Base-by-base conservation (phyloP, 176 grass and related monocot species). In the Cenchrus fungigraminus region DNA sequence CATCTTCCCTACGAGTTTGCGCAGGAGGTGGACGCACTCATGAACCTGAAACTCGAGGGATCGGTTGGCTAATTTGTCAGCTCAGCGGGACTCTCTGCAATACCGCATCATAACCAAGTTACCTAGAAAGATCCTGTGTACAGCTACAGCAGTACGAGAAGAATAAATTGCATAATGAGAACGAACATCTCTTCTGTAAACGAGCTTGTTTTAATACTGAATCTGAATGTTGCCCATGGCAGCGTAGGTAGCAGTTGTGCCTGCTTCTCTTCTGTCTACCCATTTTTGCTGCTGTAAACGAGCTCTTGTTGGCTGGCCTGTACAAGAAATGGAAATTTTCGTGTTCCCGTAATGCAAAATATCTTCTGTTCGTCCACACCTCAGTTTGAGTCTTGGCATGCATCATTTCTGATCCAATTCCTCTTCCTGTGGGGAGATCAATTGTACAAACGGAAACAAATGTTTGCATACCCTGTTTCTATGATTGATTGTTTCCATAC, bases 1-100 rank as follows among this genome's bases (percentile, higher is more conserved):
- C 88, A 99, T 19, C 88, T 99, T 73, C 97, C 97, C 45, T 84
- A 92, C 0, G 97, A 99, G 79, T 99, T 99, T 14, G 93, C 97
- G 15, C 91, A 91, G 31, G 97, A 99, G 82, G 94, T 99, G 42
- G 83, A 93, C 49, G 97, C 97, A 37, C 87, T 99, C 6, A 96
- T 99, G 97, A 99, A 99, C 81, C 60, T 99, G 77, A 96, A 95
- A 89, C 90, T 99, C 3, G 97, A 99, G 82, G 97, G 93, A 19
- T 99, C 97, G 57, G 93, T 99, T 84, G 97, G 97, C 42, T 96
- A 94, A 99, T 52, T 75, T 88, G 8, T 51, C 10, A 37, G 32
- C 9, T 31, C 63, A 60, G 69, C 75, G 42, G 34, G 19, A 58
- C 20, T 68, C 1, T 4, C 3, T 46, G 8, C 55, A 87, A 61